Evolutionary conservation across 768 basidiomycete species (phyloP), one percentile per base, ranked within the genome.

Genomic region (Boletus subcaerulescens): DNA sequence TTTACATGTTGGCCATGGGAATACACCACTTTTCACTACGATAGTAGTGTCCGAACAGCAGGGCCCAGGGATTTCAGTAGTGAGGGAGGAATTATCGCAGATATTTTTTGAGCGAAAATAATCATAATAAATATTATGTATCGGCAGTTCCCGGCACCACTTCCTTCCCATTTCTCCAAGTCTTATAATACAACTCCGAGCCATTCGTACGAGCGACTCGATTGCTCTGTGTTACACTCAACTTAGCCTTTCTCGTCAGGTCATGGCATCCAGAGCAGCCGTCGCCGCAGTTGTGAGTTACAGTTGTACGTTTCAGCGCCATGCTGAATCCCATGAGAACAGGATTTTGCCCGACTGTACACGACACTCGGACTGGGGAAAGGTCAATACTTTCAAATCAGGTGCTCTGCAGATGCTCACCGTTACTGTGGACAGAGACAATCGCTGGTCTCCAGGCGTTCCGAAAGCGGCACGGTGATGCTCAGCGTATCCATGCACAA

Each of bases 381-480:
- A 79, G 91, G 91, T 91, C 29, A 26, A 41, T n/a, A 35, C 26
- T 1, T 22, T 44, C 39, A 38, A 15, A 13, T 8, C 17, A 38
- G 12, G 46, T 20, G 10, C 29, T 41, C 4, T 40, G 9, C 14
- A 17, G 15, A 46, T 4, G 44, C 55, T 61, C 24, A 66, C 48
- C 20, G 2, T 43, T 1, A 6, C 15, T 31, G 35, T 56, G 32
- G 52, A 22, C 73, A 93, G 93, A 98, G 79, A 95, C 96, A 64
- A 81, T 97, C 67, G 79, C 91, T 52, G 76, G 92, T 50, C 82
- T 99, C 48, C 91, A 92, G 72, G 89, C 91, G 39, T 98, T 99
- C 87, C 91, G 97, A 75, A 97, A 95, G 74, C 92, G 97, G 56
- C 86, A 96, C 74, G 77, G 77, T 61, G 92, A 98, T 51, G 96